Base-by-base conservation (phyloP, 495 filamentous ascomycete genomes). In the Xylaria intraflava region DNA sequence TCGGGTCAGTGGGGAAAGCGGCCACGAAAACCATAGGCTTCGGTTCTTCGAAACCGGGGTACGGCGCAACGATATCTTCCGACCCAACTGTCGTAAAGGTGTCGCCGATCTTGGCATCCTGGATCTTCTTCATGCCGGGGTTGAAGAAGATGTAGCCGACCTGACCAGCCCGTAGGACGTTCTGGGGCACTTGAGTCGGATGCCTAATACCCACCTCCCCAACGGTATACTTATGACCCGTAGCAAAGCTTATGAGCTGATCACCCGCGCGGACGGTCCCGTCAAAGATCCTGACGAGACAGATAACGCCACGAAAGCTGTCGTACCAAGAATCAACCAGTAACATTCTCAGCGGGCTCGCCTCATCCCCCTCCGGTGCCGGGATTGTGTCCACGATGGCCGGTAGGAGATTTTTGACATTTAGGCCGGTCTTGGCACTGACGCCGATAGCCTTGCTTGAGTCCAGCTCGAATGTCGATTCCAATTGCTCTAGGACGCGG, bases 1-100 rank as follows among this genome's bases (percentile, higher is more conserved):
- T 74, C 53, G 94, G 90, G 67, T 98, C 91, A 0, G 88, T 84
- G 1, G 93, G 93, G 59, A 94, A 98, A 0, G 94, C 93, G 5
- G 92, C 90, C 10, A 98, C 93, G 63, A 97, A 98, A 20, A 96
- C 93, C 93, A 98, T 98, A 2, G 92, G 85, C 69, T 98, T 95
- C 6, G 93, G 93, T 64, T 98, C 94, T 69, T 95, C 93, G 56
- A 98, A 98, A 0, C 93, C 94, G 0, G 89, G 89, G 51, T 90
- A 82, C 17, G 87, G 83, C 64, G 89, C 79, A 1, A 98, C 90
- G 1, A 75, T 58, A 54, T 83, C 81, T 67, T 96, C 88, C 12
- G 70, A 83, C 0, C 91, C 92, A 7, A 90, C 81, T n/a, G 78
- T 84, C 2, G 93, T 95, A 62, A 86, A 95, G 1, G 93, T 97